phyloP scores from a whole-genome alignment of 106 monocot genomes.

The Allium fistulosum region DNA sequence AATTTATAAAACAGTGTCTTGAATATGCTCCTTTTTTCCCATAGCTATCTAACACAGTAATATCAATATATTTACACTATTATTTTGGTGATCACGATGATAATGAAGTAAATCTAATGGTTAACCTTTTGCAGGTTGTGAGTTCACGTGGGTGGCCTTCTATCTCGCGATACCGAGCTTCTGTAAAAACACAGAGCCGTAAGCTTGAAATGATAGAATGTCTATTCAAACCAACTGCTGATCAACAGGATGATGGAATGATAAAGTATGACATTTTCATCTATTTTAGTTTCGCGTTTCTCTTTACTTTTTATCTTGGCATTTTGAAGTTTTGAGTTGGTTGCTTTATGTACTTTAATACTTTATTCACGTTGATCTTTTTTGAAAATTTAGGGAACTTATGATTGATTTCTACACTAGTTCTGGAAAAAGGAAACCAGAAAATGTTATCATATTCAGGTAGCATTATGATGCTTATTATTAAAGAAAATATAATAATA shows the following conservation, averaged over 20 bases:
- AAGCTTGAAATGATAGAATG: constrained; percentile 97
- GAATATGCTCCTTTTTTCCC: too few relatives aligned
- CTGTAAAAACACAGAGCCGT: constrained; percentile 71
- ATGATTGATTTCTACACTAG: constrained; percentile 75
- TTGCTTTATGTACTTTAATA: too few relatives aligned
- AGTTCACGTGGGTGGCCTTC: constrained; percentile 86
- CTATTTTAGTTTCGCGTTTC: neutral
- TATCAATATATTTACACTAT: too few relatives aligned
- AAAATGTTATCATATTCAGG: constrained; percentile 86
- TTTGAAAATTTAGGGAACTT: constrained; percentile 42
- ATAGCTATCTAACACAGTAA: too few relatives aligned
- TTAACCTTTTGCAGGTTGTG: constrained; percentile 50
- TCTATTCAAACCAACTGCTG: constrained; percentile 52
- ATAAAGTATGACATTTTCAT: constrained; percentile 20
- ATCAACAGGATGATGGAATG: constrained; percentile 35
- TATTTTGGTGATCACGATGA: too few relatives aligned
- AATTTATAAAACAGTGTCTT: too few relatives aligned
- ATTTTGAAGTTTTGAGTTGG: too few relatives aligned
- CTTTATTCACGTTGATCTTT: too few relatives aligned
- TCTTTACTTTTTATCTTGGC: too few relatives aligned
- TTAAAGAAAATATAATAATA: too few relatives aligned
- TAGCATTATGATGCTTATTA: constrained; percentile 3
- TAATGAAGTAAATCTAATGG: neutral
- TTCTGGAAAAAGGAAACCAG: constrained; percentile 71
- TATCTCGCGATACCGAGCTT: constrained; percentile 76